These are phyloP conservation scores for Syzygium syzygioides DNA, from an alignment of 441 rosid genomes.

Conservation along the genomic window DNA sequence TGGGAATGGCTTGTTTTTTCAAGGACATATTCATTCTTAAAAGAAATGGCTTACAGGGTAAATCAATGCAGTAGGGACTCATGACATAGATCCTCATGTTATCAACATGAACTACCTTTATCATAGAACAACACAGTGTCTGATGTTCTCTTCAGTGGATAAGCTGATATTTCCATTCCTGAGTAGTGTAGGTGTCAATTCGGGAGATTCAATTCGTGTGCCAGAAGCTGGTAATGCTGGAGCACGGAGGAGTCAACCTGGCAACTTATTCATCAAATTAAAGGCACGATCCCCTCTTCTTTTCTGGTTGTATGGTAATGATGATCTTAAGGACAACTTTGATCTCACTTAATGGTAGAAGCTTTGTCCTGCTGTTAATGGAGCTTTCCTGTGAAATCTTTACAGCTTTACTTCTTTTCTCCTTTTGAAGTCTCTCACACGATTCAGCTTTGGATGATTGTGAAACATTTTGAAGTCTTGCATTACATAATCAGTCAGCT, in stretches of 20 bases:
- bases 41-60: neutral
- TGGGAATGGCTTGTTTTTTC: neutral
- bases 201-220: conserved; percentile 72
- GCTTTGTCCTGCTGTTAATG: neutral
- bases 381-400: neutral
- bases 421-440: neutral
- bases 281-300: conserved; percentile 44
- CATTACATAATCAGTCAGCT: neutral
- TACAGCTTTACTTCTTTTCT: neutral
- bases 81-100: neutral
- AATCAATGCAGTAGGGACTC: neutral
- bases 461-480: neutral
- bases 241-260: conserved; percentile 56
- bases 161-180: neutral
- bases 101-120: neutral
- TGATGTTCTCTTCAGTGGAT: neutral
- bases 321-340: neutral
- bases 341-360: neutral
- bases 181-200: conserved; percentile 65
- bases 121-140: neutral
- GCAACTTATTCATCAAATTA: conserved; percentile 65
- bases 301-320: neutral
- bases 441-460: neutral
- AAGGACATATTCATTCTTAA: neutral
- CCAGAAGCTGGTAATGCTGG: conserved; percentile 69